A percentile compares a stretch with the other conserved stretches of the same genome.
phyloP scores from a whole-genome alignment of 2,329 filamentous ascomycete species.

The Ilyonectria destructans region DNA sequence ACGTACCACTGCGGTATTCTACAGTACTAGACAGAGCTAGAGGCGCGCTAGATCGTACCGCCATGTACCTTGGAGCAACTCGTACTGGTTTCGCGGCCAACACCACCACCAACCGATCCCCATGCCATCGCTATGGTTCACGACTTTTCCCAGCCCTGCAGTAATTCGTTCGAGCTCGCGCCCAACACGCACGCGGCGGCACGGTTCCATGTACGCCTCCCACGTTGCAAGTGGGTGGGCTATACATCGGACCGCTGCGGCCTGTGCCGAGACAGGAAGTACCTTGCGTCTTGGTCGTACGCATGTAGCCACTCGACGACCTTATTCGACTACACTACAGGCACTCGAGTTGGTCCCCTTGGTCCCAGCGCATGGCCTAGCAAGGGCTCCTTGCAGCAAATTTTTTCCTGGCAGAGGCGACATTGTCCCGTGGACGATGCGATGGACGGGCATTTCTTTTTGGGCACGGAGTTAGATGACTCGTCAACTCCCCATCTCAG shows the following conservation, averaged over 20 bases:
- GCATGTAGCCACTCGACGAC: conserved; percentile 16
- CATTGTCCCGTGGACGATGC: conserved; percentile 13
- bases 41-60: conserved; percentile 23
- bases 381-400: conserved; percentile 35
- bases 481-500: conserved; percentile 19
- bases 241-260: conserved; percentile 8
- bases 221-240: conserved; percentile 23
- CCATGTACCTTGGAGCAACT: conserved; percentile 11
- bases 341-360: conserved; percentile 1
- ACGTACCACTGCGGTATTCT: conserved; percentile 27
- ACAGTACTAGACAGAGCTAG: conserved; percentile 15
- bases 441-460: conserved; percentile 20
- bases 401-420: conserved; percentile 17
- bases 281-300: conserved; percentile 28
- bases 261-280: conserved; percentile 18
- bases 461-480: conserved; percentile 19
- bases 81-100: conserved; percentile 16
- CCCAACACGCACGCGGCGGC: conserved; percentile 23
- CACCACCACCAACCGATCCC: conserved; percentile 1
- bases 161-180: conserved; percentile 16
- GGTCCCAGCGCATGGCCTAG: conserved; percentile 29
- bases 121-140: conserved; percentile 10
- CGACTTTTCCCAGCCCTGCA: conserved; percentile 17
- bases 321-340: background rate
- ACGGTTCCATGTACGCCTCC: conserved; percentile 23